Evolutionary conservation across 108 stramenopile species (phyloP), one percentile per base, ranked within the genome.

Genomic region (Skeletonema tropicum): DNA sequence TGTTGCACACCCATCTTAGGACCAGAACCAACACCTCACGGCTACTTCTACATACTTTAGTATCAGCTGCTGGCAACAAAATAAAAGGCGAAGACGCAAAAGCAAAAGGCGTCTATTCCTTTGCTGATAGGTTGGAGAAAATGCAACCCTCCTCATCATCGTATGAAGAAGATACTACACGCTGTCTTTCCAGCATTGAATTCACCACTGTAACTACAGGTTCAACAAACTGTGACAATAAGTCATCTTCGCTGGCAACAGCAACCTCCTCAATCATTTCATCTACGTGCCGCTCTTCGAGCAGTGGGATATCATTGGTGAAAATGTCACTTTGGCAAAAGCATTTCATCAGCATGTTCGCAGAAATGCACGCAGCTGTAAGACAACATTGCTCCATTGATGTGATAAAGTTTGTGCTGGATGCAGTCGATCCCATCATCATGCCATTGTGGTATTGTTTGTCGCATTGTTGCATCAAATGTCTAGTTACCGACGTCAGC

Each of bases 361-460:
- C 57, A 42, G 80, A 65, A 42, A 81, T 60, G 32, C 73, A 81
- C 23, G 80, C 80, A 5, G 57, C 52, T n/a, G 74, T 66, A 57
- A 70, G 75, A 57, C 70, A 81, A 0, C 70, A 29, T 19, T 70
- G 68, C 59, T 81, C 80, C 67, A 81, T 74, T 32, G 80, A 70
- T 8, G 73, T 30, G 12, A 70, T 23, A 25, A 55, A 55, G 21
- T 21, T 55, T 23, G 52, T 38, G 64, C 7, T 55, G 23, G 52
- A 26, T 48, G 35, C 62, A 11, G n/a, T 2, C 60, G 31, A 19
- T 13, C 30, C 25, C 48, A 17, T 19, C n/a, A 17, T 19, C n/a
- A 25, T 45, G 48, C 42, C 46, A 36, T 5, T 46, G 29, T 21
- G 19, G 0, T n/a, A 42, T 32, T 68, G 36, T 41, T 15, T 31